phyloP scores from a whole-genome alignment of 176 grass and related monocot species.

The Alloteropsis semialata region DNA sequence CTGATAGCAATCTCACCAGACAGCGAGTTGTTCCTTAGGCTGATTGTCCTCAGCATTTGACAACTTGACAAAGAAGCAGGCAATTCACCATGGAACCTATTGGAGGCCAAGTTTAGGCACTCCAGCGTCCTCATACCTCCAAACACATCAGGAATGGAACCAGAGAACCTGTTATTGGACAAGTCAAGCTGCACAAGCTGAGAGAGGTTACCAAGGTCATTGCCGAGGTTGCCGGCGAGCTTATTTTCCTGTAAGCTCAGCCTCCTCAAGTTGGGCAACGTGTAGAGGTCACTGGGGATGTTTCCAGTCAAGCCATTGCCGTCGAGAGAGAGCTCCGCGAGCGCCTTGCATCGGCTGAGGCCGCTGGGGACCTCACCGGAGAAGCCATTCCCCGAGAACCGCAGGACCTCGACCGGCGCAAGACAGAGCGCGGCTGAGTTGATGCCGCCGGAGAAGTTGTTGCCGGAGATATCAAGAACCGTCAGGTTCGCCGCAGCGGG shows the following conservation, averaged over 20 bases:
- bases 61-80: slow-evolving; percentile 63
- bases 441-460: slow-evolving; percentile 55
- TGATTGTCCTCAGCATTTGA: slow-evolving; percentile 49
- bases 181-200: slow-evolving; percentile 67
- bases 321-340: slow-evolving; percentile 62
- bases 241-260: slow-evolving; percentile 61
- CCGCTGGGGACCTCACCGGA: slow-evolving; percentile 50
- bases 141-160: slow-evolving; percentile 75
- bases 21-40: slow-evolving; percentile 75
- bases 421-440: slow-evolving; percentile 46
- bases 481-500: slow-evolving; percentile 48
- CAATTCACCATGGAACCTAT: slow-evolving; percentile 52
- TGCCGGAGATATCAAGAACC: slow-evolving; percentile 49
- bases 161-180: slow-evolving; percentile 62
- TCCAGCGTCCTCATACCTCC: slow-evolving; percentile 54
- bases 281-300: slow-evolving; percentile 66
- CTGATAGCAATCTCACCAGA: slow-evolving; percentile 44
- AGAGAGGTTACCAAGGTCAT: slow-evolving; percentile 55
- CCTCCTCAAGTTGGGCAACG: slow-evolving; percentile 32
- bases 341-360: slow-evolving; percentile 45
- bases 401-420: slow-evolving; percentile 44
- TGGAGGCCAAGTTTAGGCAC: slow-evolving; percentile 44
- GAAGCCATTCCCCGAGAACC: slow-evolving; percentile 59
- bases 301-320: slow-evolving; percentile 53
- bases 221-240: slow-evolving; percentile 46